Percentiles rank a stretch among this genome's conserved stretches.
Evolutionary conservation across 2,329 filamentous ascomycete genomes (phyloP).

Genomic region (Aspergillus fijiensis): DNA sequence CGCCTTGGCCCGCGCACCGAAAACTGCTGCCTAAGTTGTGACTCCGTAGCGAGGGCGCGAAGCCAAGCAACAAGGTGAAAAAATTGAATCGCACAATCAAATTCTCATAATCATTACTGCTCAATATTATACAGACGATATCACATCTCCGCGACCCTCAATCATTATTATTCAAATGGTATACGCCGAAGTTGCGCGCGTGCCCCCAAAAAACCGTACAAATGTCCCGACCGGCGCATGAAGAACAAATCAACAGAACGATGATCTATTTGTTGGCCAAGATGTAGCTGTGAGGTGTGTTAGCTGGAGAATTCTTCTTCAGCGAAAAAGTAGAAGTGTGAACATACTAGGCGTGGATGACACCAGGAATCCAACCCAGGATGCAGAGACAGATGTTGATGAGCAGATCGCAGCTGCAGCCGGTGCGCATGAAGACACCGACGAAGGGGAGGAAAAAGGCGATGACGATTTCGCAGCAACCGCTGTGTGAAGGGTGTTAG

Average conservation of each 20-base stretch:
- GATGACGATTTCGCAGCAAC: conserved; percentile 6
- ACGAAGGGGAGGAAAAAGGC: conserved; percentile 9
- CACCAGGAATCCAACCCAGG: conserved; percentile 5
- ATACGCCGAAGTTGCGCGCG: conserved; percentile 3
- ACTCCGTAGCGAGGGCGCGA: neutral
- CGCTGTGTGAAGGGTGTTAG: neutral
- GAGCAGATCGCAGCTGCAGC: conserved; percentile 5
- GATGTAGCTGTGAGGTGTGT: conserved; percentile 2
- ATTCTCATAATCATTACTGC: neutral
- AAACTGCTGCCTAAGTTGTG: neutral
- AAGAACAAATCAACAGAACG: neutral
- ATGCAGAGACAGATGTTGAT: conserved; percentile 9
- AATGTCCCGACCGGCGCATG: neutral
- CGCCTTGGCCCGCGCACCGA: neutral
- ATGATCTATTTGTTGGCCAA: conserved; percentile 4
- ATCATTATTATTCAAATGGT: neutral
- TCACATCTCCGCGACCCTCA: neutral
- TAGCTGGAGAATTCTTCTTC: neutral
- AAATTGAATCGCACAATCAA: neutral
- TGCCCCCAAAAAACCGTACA: neutral
- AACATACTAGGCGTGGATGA: conserved; percentile 8
- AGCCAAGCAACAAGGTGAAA: neutral
- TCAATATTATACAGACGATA: neutral
- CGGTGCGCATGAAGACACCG: conserved; percentile 7
- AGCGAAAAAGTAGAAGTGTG: neutral